Evolutionary conservation across 441 rosid species (phyloP).

Genomic region (Pelargonium citronellum): DNA sequence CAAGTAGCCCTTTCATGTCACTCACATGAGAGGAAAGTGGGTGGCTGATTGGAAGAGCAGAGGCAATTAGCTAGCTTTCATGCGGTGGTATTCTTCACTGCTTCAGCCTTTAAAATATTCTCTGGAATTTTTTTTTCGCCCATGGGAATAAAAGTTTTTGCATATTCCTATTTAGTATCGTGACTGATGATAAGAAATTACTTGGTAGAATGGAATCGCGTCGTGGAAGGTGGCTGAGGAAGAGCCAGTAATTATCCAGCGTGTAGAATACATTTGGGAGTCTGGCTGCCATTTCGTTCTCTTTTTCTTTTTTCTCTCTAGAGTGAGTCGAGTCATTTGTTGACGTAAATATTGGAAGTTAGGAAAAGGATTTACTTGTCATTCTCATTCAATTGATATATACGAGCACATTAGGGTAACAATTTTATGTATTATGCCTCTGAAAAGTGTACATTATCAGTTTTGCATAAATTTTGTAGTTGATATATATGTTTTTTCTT

Average conservation of each 20-base stretch:
- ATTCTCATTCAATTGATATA: not conserved
- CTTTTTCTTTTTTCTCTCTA: no score
- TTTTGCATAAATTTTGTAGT: constrained; percentile 3
- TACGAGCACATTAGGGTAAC: not conserved
- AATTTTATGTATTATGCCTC: not conserved
- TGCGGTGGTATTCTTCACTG: constrained; percentile 20
- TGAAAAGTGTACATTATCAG: not conserved
- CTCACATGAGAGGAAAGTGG: constrained; percentile 18
- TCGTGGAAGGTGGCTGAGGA: constrained; percentile 11
- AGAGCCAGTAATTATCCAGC: not conserved
- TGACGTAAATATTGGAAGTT: constrained; percentile 2
- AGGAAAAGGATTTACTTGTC: not conserved
- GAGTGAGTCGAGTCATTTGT: not conserved
- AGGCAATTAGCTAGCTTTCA: constrained; percentile 21
- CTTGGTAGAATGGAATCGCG: constrained; percentile 24
- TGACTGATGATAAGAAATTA: constrained; percentile 22
- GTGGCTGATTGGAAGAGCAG: constrained; percentile 17
- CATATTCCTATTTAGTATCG: constrained; percentile 15
- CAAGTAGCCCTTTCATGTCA: constrained; percentile 17
- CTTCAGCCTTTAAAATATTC: constrained; percentile 28
- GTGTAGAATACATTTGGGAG: not conserved
- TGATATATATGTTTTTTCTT: not conserved
- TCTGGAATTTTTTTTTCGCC: constrained; percentile 38
- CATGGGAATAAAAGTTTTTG: constrained; percentile 26
- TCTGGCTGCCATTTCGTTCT: not conserved